These are phyloP conservation scores for Hanseniaspora meyeri DNA, from an alignment of 805 yeast species.

Conservation along the genomic window DNA sequence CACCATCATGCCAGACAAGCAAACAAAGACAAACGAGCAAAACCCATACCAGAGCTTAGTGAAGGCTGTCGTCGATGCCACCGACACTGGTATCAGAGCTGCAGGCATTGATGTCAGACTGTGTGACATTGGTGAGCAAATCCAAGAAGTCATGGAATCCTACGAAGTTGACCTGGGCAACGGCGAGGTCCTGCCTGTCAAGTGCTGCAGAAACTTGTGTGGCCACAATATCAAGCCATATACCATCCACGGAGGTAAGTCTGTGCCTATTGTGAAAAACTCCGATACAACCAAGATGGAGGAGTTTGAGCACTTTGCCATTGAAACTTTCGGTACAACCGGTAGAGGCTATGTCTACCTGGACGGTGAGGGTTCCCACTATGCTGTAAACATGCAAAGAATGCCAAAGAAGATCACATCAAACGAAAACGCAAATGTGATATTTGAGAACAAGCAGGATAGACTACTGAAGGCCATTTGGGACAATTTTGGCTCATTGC, in stretches of 20 bases:
- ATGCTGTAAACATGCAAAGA: slow-evolving; percentile 47
- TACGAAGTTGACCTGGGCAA: slow-evolving; percentile 74
- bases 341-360: slow-evolving; percentile 82
- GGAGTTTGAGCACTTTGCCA: slow-evolving; percentile 95
- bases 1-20: slow-evolving; percentile 42
- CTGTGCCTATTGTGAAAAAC: slow-evolving; percentile 90
- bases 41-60: slow-evolving; percentile 68
- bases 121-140: slow-evolving; percentile 89
- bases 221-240: slow-evolving; percentile 87
- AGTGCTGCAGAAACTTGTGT: slow-evolving; percentile 79
- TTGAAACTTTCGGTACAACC: slow-evolving; percentile 95
- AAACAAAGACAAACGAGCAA: slow-evolving; percentile 27
- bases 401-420: slow-evolving; percentile 49
- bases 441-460: not conserved
- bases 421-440: not conserved
- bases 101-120: slow-evolving; percentile 94
- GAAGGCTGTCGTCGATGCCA: slow-evolving; percentile 82
- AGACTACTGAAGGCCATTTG: slow-evolving; percentile 58
- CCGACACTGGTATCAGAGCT: slow-evolving; percentile 81
- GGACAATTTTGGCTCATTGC: slow-evolving; percentile 79
- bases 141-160: slow-evolving; percentile 95
- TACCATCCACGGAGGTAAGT: slow-evolving; percentile 85
- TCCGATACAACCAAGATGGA: slow-evolving; percentile 96
- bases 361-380: slow-evolving; percentile 91
- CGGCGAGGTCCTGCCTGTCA: slow-evolving; percentile 75